Percentiles rank a stretch among this genome's conserved stretches.
phyloP scores from a whole-genome alignment of 208 protist genomes.

The Trypanosoma mega region DNA sequence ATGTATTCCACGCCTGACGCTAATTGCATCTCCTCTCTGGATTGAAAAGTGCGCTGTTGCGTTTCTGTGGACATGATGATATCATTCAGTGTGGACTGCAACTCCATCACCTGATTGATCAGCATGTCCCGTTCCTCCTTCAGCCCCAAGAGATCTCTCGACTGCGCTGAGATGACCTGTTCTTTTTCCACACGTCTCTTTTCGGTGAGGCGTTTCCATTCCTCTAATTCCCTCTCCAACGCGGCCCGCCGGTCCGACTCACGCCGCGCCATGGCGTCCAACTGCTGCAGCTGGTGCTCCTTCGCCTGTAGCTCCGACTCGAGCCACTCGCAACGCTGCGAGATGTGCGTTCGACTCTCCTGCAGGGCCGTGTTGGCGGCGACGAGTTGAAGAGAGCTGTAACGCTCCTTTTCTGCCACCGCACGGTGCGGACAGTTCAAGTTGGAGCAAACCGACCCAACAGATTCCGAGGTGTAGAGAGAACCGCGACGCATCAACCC shows the following conservation, averaged over 20 bases:
- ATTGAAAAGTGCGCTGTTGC: slow-evolving; percentile 8
- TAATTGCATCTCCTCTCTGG: neutral
- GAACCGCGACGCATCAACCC: too few relatives aligned
- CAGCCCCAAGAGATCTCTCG: neutral
- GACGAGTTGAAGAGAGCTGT: slow-evolving; percentile 10
- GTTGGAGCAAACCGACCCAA: slow-evolving; percentile 1
- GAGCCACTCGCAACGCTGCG: neutral
- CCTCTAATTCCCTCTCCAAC: slow-evolving; percentile 10
- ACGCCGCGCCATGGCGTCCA: neutral
- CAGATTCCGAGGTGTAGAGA: neutral
- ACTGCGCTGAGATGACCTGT: neutral
- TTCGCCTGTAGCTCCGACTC: neutral
- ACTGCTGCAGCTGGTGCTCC: neutral
- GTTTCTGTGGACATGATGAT: slow-evolving; percentile 8
- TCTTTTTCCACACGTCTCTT: neutral
- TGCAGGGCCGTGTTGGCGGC: slow-evolving; percentile 13
- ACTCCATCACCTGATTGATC: slow-evolving; percentile 13
- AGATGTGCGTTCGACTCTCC: slow-evolving; percentile 7
- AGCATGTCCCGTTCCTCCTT: slow-evolving; percentile 12
- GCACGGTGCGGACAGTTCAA: slow-evolving; percentile 5
- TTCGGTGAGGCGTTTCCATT: neutral
- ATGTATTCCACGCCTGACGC: neutral
- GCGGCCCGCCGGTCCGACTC: slow-evolving; percentile 2
- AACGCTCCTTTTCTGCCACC: slow-evolving; percentile 9
- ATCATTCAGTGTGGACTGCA: slow-evolving; percentile 16